Conservation (phyloP, 208 protist genomes). For the Ichthyophonus hoferi region DNA sequence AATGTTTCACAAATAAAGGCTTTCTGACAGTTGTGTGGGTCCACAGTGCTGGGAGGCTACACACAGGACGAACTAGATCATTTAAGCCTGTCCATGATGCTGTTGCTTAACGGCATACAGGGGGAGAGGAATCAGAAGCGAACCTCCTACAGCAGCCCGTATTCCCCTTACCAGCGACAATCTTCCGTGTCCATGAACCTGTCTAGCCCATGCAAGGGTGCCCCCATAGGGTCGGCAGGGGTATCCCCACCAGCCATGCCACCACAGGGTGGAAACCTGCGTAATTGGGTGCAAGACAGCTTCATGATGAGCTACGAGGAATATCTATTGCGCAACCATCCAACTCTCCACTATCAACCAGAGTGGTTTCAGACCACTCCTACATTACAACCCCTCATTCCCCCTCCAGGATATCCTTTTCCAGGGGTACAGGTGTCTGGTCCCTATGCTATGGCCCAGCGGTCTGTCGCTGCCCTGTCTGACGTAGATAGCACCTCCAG, state of each 20-base stretch:
- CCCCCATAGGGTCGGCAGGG: neutral
- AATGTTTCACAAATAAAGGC: too few species aligned
- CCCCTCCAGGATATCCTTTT: neutral
- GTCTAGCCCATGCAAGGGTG: neutral
- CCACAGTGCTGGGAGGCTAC: neutral
- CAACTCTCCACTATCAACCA: neutral
- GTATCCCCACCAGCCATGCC: neutral
- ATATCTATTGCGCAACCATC: neutral
- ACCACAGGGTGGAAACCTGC: neutral
- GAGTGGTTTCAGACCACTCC: neutral
- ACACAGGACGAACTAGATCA: neutral
- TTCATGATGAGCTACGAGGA: neutral
- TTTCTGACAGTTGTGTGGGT: too few species aligned
- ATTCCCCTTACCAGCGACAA: neutral
- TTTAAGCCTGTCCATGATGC: neutral
- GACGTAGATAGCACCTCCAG: too few species aligned
- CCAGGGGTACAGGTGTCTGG: neutral
- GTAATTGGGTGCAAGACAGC: neutral
- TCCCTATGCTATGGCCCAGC: neutral
- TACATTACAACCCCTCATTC: neutral
- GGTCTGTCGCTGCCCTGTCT: neutral
- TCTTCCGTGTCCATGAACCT: neutral
- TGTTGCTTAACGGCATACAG: neutral
- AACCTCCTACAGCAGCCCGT: neutral
- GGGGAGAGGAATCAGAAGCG: neutral